These are phyloP conservation scores for Bonia amplexicaulis DNA, from an alignment of 176 grass and related monocot genomes.

Conservation along the genomic window DNA sequence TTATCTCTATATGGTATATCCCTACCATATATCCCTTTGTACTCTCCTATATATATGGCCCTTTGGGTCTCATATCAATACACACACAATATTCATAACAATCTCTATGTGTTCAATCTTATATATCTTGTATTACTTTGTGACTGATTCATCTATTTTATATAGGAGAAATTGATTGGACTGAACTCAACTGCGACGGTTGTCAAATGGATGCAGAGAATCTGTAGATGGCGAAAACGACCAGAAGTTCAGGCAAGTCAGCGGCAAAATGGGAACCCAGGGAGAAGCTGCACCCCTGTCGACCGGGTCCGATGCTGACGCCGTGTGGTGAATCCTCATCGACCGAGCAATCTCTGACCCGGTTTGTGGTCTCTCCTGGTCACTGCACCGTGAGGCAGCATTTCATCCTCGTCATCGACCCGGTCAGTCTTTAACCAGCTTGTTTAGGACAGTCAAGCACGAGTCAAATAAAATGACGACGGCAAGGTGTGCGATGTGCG, in stretches of 20 bases:
- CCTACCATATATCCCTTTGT: too few species aligned
- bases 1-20: too few species aligned
- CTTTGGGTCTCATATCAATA: too few species aligned
- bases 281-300: background rate
- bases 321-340: background rate
- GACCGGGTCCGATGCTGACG: background rate
- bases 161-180: too few species aligned
- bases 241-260: background rate
- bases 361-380: background rate
- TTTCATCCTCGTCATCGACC: background rate
- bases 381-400: background rate
- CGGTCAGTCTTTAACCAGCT: background rate
- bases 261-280: conserved; percentile 2
- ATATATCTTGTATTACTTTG: too few species aligned
- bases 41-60: too few species aligned
- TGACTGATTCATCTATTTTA: too few species aligned
- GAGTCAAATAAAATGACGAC: background rate
- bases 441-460: background rate
- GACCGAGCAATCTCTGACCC: background rate
- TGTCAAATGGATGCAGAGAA: background rate
- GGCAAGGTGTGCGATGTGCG: background rate
- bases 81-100: too few species aligned
- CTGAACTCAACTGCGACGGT: too few species aligned
- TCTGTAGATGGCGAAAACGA: background rate
- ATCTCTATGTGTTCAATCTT: too few species aligned